Evolutionary conservation across 495 filamentous ascomycete species (phyloP).

Genomic region (Penicillium mononematosum): DNA sequence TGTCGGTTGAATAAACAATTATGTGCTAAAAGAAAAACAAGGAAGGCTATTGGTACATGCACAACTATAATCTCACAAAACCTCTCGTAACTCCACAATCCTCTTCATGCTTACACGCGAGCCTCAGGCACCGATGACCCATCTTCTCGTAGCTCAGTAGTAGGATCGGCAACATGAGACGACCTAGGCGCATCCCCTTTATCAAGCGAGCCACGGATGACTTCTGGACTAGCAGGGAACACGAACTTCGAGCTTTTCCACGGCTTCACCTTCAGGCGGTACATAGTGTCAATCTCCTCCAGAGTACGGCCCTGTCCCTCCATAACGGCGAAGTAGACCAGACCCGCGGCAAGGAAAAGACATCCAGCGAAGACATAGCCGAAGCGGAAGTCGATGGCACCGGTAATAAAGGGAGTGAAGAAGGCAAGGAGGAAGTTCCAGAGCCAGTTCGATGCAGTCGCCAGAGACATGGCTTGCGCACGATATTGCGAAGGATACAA

Average conservation of each 20-base stretch:
- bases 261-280: constrained; percentile 62
- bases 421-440: constrained; percentile 86
- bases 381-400: constrained; percentile 66
- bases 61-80: neutral
- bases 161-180: constrained; percentile 20
- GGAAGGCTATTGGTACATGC: neutral
- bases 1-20: neutral
- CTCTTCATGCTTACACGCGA: neutral
- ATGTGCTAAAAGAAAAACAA: neutral
- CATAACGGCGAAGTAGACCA: constrained; percentile 73
- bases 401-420: constrained; percentile 73
- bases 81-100: neutral
- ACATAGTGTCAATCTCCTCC: constrained; percentile 85
- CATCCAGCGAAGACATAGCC: constrained; percentile 78
- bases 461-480: constrained; percentile 69
- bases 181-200: constrained; percentile 18
- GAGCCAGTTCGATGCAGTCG: constrained; percentile 80
- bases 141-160: constrained; percentile 15
- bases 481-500: constrained; percentile 75
- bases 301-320: constrained; percentile 65
- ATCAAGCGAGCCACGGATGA: constrained; percentile 26
- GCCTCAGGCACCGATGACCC: constrained; percentile 6
- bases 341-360: constrained; percentile 55
- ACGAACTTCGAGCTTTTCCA: constrained; percentile 56
- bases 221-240: constrained; percentile 29